A percentile compares a stretch with the other conserved stretches of the same genome.
These are phyloP conservation scores for Leccinum broughii DNA, from an alignment of 768 basidiomycete species.

Conservation along the genomic window DNA sequence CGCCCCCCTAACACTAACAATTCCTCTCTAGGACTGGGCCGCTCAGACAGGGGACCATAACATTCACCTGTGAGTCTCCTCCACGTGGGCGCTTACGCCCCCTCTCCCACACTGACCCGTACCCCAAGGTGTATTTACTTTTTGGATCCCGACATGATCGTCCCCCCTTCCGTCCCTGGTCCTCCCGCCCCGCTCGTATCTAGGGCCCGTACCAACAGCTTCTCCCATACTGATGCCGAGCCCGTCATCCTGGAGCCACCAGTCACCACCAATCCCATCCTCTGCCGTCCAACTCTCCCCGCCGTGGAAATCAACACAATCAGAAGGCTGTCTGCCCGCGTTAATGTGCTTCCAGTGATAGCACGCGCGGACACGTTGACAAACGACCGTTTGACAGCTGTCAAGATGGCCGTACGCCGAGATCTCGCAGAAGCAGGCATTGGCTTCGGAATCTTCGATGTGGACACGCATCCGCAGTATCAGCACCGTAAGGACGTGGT, in stretches of 20 bases:
- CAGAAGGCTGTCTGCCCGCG: constrained; percentile 74
- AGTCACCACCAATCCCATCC: constrained; percentile 67
- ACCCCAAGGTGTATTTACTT: constrained; percentile 77
- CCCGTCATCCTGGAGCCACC: constrained; percentile 82
- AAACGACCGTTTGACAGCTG: constrained; percentile 75
- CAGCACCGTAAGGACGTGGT: constrained; percentile 45
- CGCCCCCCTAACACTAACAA: constrained; percentile 12
- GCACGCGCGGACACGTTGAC: constrained; percentile 80
- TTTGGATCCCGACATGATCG: constrained; percentile 79
- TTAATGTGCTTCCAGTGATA: constrained; percentile 87
- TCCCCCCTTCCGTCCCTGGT: constrained; percentile 66
- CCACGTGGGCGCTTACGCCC: constrained; percentile 32
- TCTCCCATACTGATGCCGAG: constrained; percentile 70
- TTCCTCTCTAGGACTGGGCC: constrained; percentile 60
- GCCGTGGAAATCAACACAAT: constrained; percentile 73
- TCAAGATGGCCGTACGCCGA: constrained; percentile 77
- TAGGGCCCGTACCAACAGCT: constrained; percentile 68
- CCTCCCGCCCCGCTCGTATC: constrained; percentile 68
- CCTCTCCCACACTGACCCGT: constrained; percentile 19
- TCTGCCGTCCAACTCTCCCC: constrained; percentile 68
- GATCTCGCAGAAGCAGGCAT: constrained; percentile 85
- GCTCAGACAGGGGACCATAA: constrained; percentile 71
- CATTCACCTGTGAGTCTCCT: constrained; percentile 68
- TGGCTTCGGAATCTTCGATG: constrained; percentile 88
- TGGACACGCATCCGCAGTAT: constrained; percentile 56